Evolutionary conservation across 805 yeast species (phyloP), one percentile per base, ranked within the genome.

Genomic region (Suhomyces sp.): DNA sequence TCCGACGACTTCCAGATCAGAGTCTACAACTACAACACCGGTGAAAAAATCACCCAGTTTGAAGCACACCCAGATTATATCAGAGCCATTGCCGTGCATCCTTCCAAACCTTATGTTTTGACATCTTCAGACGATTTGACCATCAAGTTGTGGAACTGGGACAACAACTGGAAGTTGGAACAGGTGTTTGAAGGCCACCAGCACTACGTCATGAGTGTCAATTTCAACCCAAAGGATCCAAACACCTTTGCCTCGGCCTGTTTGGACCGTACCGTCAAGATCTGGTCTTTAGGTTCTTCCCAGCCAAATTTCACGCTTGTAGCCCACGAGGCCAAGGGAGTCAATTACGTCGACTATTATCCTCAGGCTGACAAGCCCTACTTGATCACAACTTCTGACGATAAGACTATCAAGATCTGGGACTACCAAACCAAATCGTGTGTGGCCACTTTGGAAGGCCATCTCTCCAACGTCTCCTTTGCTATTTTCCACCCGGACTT

Each of bases 51-150:
- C 57, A 81, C 90, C 38, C 98, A 92, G 73, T 94, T 93, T 66
- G 99, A 94, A 75, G 98, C 97, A 8, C 99, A 94, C 68, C 97
- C 97, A 7, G 99, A 94, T 72, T 94, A 94, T 71, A 88, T 94
- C 65, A 86, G 99, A 69, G 84, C 89, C 52, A 83, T 94, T 59
- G 94, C 96, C 9, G 96, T 93, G 42, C 99, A 94, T 72, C 97
- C 98, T 44, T 80, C 93, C 15, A 89, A 88, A 73, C 96, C 98
- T 23, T 88, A 88, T 63, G 80, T 94, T 48, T 78, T 94, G 62
- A 88, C 97, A 2, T 89, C 91, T 38, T 85, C 93, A 46, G 99
- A 94, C 73, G 99, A 94, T 69, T 84, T 88, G 78, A 83, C 96
- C 42, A 83, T 94, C 67, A 90, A 87, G 72, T 80, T 92, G 67